Evolutionary conservation across 352 stramenopile genomes (phyloP), one percentile per base, ranked within the genome.

Genomic region (Discostella stelligera): DNA sequence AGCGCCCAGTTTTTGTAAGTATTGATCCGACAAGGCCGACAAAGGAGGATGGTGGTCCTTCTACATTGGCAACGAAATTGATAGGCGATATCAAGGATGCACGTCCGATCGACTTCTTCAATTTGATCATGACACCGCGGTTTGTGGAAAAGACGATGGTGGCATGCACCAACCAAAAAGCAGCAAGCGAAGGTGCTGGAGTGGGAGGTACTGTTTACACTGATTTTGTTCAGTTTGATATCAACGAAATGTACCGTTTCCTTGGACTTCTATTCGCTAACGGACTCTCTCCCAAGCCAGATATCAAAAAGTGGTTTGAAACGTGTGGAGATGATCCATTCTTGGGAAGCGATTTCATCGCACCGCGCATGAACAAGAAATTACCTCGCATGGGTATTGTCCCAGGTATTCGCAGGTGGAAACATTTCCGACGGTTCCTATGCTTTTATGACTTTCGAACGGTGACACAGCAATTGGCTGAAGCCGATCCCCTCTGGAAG

Each of bases 251-350:
- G 52, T 18, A 60, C 37, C 3, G 23, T 18, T 60, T 60, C 10
- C 25, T 60, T 18, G 21, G 52, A 5, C 4, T 60, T 16, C 7
- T 60, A 18, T 60, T 60, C 18, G 21, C 10, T 7, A 60, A 60
- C 14, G 52, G 52, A 14, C 20, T 60, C 13, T 3, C 52, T n/a
- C 52, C 52, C n/a, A 60, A 60, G 52, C 52, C 52, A n/a, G 11
- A 18, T 14, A 60, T 60, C 0, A 32, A n/a, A 8, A 20, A 18
- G 11, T 60, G 52, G 52, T 60, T 60, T 60, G 52, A 60, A 3
- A 18, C 4, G 14, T 16, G 21, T 18, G 52, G 14, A 8, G 27
- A 27, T 0, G 50, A 58, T 14, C 50, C 50, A 10, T 32, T 58
- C 3, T 27, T 58, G 18, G 50, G 50, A 14, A 58, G 8, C 8